Conservation (phyloP, 305 asterid species). For the Fraxinus latifolia region DNA sequence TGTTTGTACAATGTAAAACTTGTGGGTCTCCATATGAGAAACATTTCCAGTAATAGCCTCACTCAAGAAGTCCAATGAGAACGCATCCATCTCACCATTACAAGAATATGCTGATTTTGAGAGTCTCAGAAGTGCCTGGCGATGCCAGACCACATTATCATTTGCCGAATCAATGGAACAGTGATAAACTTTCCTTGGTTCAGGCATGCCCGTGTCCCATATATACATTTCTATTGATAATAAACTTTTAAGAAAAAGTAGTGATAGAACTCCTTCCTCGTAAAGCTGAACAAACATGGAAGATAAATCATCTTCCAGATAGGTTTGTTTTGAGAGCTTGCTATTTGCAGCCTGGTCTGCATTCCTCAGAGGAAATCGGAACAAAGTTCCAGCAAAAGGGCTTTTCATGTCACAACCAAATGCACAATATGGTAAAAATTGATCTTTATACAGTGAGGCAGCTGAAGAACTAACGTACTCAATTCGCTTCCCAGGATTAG, state of each 20-base stretch:
- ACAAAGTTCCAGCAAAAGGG: slow-evolving; percentile 88
- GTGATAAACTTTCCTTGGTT: slow-evolving; percentile 68
- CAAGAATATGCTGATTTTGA: slow-evolving; percentile 44
- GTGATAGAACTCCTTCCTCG: slow-evolving; percentile 78
- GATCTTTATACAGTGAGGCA: slow-evolving; percentile 74
- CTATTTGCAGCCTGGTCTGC: slow-evolving; percentile 81
- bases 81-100: slow-evolving; percentile 57
- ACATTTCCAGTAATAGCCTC: slow-evolving; percentile 61
- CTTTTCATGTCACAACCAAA: slow-evolving; percentile 92
- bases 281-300: slow-evolving; percentile 76
- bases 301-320: slow-evolving; percentile 77
- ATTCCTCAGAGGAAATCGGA: slow-evolving; percentile 97
- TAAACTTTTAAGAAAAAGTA: slow-evolving; percentile 81
- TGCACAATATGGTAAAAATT: slow-evolving; percentile 87
- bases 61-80: slow-evolving; percentile 72
- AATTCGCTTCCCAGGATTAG: slow-evolving; percentile 95
- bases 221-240: slow-evolving; percentile 76
- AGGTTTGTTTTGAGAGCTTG: slow-evolving; percentile 90
- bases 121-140: slow-evolving; percentile 67
- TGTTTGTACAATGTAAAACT: slow-evolving; percentile 74
- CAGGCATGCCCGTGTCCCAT: slow-evolving; percentile 76
- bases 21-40: slow-evolving; percentile 50
- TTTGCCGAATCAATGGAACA: slow-evolving; percentile 59
- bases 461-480: slow-evolving; percentile 88
- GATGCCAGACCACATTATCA: slow-evolving; percentile 64